phyloP scores from a whole-genome alignment of 495 filamentous ascomycete species.

The Pseudevernia furfuracea region DNA sequence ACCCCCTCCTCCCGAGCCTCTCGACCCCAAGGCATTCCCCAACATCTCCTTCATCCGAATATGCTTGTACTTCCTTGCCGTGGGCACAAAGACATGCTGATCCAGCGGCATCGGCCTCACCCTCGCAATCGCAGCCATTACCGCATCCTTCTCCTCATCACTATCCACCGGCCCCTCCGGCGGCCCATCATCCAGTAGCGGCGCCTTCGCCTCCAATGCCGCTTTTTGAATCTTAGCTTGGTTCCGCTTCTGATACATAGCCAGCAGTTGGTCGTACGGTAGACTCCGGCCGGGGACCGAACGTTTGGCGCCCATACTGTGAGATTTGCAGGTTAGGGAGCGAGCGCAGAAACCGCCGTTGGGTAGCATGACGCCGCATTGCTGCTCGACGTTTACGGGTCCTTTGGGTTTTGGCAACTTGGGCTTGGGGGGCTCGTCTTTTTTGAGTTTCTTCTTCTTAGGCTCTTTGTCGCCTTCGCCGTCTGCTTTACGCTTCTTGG shows the following conservation, averaged over 20 bases:
- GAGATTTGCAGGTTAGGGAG: constrained; percentile 91
- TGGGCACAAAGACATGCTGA: constrained; percentile 57
- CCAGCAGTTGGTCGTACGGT: constrained; percentile 89
- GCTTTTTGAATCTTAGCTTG: constrained; percentile 96
- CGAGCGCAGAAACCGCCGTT: constrained; percentile 84
- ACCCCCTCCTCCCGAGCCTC: constrained; percentile 33
- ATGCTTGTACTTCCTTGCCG: constrained; percentile 66
- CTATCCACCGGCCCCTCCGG: constrained; percentile 66
- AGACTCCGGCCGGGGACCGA: constrained; percentile 81
- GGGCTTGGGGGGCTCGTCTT: constrained; percentile 83
- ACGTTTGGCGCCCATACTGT: constrained; percentile 93
- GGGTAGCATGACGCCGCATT: constrained; percentile 85
- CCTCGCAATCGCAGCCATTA: constrained; percentile 75
- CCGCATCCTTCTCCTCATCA: constrained; percentile 82
- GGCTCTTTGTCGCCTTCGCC: constrained; percentile 60
- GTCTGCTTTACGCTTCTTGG: constrained; percentile 92
- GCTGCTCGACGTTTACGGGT: constrained; percentile 93
- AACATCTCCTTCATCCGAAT: constrained; percentile 87
- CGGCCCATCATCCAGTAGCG: constrained; percentile 79
- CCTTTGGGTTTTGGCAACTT: constrained; percentile 86
- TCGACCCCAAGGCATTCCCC: constrained; percentile 56
- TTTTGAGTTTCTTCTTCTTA: constrained; percentile 83
- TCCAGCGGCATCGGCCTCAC: constrained; percentile 68
- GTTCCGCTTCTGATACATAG: constrained; percentile 97
- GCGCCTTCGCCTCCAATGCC: constrained; percentile 86